These are phyloP conservation scores for Salix udensis DNA, from an alignment of 345 rosid genomes.

Conservation along the genomic window DNA sequence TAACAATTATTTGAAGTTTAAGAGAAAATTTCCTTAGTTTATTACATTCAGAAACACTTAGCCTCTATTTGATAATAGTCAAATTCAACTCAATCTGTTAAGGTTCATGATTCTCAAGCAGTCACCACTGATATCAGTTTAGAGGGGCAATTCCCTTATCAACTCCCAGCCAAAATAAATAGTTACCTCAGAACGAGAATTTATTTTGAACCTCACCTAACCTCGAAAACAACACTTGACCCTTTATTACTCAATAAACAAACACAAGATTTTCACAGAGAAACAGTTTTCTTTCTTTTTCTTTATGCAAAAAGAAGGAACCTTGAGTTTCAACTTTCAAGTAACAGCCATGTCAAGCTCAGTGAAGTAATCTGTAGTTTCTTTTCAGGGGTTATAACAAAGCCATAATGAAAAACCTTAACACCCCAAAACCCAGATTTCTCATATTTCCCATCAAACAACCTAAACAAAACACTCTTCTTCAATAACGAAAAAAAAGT, in stretches of 20 bases:
- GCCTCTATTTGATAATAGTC: background rate
- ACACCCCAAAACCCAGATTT: background rate
- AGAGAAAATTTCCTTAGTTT: background rate
- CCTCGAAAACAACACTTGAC: background rate
- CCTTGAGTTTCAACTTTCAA: background rate
- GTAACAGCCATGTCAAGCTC: background rate
- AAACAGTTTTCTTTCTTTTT: background rate
- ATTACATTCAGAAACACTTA: background rate
- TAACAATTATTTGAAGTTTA: slow-evolving; percentile 5
- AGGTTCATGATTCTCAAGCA: background rate
- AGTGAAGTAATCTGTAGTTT: background rate
- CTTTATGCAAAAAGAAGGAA: background rate
- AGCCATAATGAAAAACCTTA: background rate
- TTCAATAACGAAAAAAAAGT: background rate
- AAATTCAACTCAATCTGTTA: background rate
- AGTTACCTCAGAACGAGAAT: background rate
- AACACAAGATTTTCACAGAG: background rate
- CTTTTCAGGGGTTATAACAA: background rate
- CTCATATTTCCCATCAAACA: slow-evolving; percentile 4
- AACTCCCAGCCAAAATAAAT: no score
- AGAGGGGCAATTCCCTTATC: background rate
- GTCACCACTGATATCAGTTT: background rate
- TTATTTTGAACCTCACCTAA: background rate
- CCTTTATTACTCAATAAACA: slow-evolving; percentile 5
- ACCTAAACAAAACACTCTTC: slow-evolving; percentile 1